A percentile compares a stretch with the other conserved stretches of the same genome.
Conservation (phyloP, 495 filamentous ascomycete species). For the Pyrenula aspistea region DNA sequence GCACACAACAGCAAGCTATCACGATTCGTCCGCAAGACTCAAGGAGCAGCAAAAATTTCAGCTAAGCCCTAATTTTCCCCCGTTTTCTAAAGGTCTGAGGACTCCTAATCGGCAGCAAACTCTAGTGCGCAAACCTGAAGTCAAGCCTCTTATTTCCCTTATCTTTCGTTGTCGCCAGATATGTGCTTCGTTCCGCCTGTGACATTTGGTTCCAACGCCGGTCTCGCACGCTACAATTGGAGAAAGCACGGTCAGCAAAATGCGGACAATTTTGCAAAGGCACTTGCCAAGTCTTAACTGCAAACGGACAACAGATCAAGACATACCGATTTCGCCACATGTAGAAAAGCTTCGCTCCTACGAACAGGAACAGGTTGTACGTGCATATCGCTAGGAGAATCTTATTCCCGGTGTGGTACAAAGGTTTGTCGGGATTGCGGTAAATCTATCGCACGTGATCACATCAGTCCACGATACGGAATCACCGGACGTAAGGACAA, state of each 20-base stretch:
- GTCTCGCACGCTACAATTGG: conserved; percentile 20
- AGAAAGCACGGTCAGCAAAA: background rate
- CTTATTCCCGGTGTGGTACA: conserved; percentile 54
- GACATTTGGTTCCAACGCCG: conserved; percentile 47
- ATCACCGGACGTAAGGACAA: too few species aligned
- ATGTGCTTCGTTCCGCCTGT: conserved; percentile 45
- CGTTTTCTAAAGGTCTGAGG: too few species aligned
- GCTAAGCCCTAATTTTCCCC: too few species aligned
- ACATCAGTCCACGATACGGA: background rate
- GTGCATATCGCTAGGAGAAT: conserved; percentile 44
- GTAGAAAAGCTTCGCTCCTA: conserved; percentile 51
- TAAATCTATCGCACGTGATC: conserved; percentile 45
- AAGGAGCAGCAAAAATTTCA: too few species aligned
- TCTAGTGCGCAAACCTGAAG: conserved; percentile 38
- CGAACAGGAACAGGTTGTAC: conserved; percentile 43
- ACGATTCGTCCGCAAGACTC: too few species aligned
- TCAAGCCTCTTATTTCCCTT: conserved; percentile 60
- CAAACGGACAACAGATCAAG: too few species aligned
- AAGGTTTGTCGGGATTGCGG: conserved; percentile 48
- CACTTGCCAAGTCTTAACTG: background rate
- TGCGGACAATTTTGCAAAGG: conserved; percentile 1
- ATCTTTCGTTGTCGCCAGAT: conserved; percentile 52
- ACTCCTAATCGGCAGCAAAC: too few species aligned
- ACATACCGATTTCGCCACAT: conserved; percentile 43
- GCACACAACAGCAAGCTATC: too few species aligned